Evolutionary conservation across 2,329 filamentous ascomycete species (phyloP).

Genomic region (Neurospora sp.): DNA sequence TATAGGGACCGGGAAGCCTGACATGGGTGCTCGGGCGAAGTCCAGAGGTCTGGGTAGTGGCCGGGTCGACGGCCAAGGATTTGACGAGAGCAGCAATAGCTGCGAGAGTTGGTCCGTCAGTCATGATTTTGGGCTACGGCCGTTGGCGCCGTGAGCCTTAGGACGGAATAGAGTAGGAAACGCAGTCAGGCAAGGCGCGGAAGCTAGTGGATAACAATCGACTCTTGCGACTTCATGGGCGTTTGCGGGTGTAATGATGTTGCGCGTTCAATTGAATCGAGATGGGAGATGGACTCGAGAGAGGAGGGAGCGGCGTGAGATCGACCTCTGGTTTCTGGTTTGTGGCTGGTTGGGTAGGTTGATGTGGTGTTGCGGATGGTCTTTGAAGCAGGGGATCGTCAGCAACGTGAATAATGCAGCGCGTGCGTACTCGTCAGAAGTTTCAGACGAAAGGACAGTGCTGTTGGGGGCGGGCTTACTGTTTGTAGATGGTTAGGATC

Average conservation of each 20-base stretch:
- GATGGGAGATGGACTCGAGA: neutral
- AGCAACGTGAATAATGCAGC: neutral
- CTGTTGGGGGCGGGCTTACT: neutral
- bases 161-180: neutral
- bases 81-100: conserved; percentile 23
- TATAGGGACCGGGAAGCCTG: conserved; percentile 67
- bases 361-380: neutral
- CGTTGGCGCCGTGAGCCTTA: neutral
- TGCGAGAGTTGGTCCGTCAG: conserved; percentile 20
- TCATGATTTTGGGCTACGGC: conserved; percentile 15
- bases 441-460: neutral
- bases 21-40: conserved; percentile 38
- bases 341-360: neutral
- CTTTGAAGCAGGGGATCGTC: neutral
- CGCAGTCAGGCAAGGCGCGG: neutral
- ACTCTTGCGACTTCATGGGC: neutral
- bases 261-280: neutral
- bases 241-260: neutral
- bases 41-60: conserved; percentile 11
- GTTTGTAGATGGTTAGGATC: neutral
- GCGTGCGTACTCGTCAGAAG: neutral
- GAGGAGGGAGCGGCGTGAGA: neutral
- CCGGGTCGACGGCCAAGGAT: conserved; percentile 21
- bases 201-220: neutral
- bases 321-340: neutral